Base-by-base conservation (phyloP, 768 basidiomycete genomes). In the Butyriboletus loyo region DNA sequence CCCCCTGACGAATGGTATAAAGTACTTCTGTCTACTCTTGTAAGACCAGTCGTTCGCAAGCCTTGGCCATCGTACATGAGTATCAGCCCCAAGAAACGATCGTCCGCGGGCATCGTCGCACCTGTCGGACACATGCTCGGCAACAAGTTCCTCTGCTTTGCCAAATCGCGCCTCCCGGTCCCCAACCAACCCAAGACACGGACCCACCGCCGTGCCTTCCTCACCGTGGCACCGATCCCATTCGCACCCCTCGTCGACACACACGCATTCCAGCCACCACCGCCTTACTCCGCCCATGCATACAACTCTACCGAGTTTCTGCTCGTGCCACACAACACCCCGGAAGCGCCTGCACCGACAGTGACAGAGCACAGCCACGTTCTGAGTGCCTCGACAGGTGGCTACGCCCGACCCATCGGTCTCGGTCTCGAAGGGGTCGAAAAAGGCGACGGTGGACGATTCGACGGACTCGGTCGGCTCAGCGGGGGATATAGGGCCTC, bases 261-360 rank as follows among this genome's bases (percentile, higher is more conserved):
- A 1, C 57, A 68, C 3, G 51, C 40, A 4, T 68, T 68, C 56
- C 64, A 56, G 32, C 66, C 61, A 7, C 67, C 68, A 1, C 66
- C 63, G 0, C 56, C 65, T 0, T 67, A 65, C 54, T 52, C 63
- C 27, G 54, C 38, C 5, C 48, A 22, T 19, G 46, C 52, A 2
- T 46, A 55, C 41, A 55, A 56, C 22, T n/a, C 58, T 5, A 32
- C 46, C 36, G 52, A 48, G 7, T 44, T 46, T 37, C 58, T 60
- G 7, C 55, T 31, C 10, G 68, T 68, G 0, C 66, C 68, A 2
- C 55, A 68, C 55, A 68, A 70, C 50, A 70, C 61, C 7, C 66
- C 66, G 3, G 60, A 56, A 22, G 28, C n/a, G 5, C 31, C 53
- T 0, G 10, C 35, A 7, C 2, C 39, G 21, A 21, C 19, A 17